Evolutionary conservation across 768 basidiomycete genomes (phyloP).

Genomic region (Rhizopogon rudus): DNA sequence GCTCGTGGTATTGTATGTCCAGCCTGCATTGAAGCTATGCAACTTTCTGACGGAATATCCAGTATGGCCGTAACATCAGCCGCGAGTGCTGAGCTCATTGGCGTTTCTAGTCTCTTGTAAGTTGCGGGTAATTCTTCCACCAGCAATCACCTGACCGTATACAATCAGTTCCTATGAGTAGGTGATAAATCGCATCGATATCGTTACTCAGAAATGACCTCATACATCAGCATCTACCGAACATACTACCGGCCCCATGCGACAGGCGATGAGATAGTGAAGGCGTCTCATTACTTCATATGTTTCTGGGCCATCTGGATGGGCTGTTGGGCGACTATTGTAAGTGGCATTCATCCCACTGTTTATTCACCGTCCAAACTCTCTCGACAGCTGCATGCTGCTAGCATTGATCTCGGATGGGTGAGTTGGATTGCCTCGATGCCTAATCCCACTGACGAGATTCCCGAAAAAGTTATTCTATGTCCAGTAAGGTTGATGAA

Average conservation of each 20-base stretch:
- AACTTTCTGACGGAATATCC: not conserved
- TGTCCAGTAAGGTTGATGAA: constrained; percentile 32
- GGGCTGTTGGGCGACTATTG: constrained; percentile 37
- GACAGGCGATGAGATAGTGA: constrained; percentile 35
- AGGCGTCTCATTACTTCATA: constrained; percentile 34
- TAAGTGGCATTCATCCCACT: constrained; percentile 9
- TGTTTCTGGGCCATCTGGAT: constrained; percentile 41
- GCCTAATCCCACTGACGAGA: not conserved
- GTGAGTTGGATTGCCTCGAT: constrained; percentile 17
- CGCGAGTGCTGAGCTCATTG: constrained; percentile 41
- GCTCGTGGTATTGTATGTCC: constrained; percentile 35
- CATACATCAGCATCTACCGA: constrained; percentile 27
- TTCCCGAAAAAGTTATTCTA: constrained; percentile 32
- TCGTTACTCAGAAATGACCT: not conserved
- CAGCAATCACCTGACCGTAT: not conserved
- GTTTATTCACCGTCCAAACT: not conserved
- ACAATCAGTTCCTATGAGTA: constrained; percentile 41
- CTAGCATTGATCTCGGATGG: constrained; percentile 43
- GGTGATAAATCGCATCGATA: constrained; percentile 6
- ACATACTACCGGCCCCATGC: constrained; percentile 35
- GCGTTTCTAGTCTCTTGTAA: constrained; percentile 39
- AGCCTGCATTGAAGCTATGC: not conserved
- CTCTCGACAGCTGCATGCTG: constrained; percentile 35
- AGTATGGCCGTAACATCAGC: constrained; percentile 46
- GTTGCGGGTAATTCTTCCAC: constrained; percentile 9